These are phyloP conservation scores for Wallacemonas sp. DNA, from an alignment of 208 protist species.

Conservation along the genomic window DNA sequence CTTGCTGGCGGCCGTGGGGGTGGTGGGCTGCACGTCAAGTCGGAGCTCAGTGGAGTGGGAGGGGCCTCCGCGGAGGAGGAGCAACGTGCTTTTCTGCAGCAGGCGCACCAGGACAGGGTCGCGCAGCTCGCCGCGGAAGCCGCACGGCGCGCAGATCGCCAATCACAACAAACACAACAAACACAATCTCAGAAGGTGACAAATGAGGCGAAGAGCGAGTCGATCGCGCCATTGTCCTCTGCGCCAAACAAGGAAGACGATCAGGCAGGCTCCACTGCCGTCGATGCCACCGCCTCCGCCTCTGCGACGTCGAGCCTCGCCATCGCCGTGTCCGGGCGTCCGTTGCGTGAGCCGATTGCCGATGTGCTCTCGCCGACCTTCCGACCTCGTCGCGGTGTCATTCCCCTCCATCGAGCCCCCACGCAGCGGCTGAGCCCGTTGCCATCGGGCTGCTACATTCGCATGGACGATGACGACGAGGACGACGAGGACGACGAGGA, in stretches of 20 bases:
- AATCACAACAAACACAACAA: too few relatives aligned
- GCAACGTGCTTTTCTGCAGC: not conserved
- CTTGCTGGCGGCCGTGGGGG: not conserved
- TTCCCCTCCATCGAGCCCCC: slow-evolving; percentile 22
- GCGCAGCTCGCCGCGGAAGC: not conserved
- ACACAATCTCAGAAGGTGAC: too few relatives aligned
- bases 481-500: slow-evolving; percentile 23
- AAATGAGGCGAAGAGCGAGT: too few relatives aligned
- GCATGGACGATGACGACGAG: slow-evolving; percentile 35
- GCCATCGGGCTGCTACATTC: slow-evolving; percentile 20
- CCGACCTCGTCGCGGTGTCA: slow-evolving; percentile 39
- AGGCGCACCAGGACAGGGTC: not conserved
- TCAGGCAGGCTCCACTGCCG: not conserved
- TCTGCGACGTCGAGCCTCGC: not conserved
- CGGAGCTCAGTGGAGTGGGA: not conserved
- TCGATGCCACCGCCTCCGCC: not conserved
- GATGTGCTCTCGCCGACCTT: slow-evolving; percentile 69
- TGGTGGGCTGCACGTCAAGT: not conserved
- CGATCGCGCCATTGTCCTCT: too few relatives aligned
- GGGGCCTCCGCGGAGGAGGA: not conserved
- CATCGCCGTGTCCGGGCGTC: not conserved
- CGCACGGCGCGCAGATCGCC: too few relatives aligned
- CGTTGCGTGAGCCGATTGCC: slow-evolving; percentile 35
- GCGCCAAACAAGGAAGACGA: not conserved
- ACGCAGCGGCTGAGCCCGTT: slow-evolving; percentile 20